Conservation (phyloP, 129 eudicot genomes). For the Ambrosia trifida region DNA sequence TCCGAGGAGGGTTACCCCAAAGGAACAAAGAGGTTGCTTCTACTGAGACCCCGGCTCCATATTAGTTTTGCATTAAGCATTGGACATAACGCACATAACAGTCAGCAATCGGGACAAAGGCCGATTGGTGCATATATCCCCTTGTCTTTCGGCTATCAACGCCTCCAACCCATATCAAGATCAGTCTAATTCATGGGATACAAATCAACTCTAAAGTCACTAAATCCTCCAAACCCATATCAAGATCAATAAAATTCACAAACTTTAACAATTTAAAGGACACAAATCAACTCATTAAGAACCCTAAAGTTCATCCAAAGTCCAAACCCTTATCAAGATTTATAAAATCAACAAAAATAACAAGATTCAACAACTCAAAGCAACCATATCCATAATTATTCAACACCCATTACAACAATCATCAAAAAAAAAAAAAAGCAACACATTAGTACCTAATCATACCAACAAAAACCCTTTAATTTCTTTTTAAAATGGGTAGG, state of each 20-base stretch:
- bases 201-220: neutral
- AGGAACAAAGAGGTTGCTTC: too few species aligned
- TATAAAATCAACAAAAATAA: neutral
- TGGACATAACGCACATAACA: too few species aligned
- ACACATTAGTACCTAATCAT: slow-evolving; percentile 22
- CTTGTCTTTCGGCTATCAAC: too few species aligned
- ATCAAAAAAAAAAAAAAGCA: slow-evolving; percentile 7
- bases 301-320: neutral
- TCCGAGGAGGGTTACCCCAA: too few species aligned
- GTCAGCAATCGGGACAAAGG: too few species aligned
- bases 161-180: slow-evolving; percentile 17
- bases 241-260: neutral
- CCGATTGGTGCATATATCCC: too few species aligned
- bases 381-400: slow-evolving; percentile 12
- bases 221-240: slow-evolving; percentile 12
- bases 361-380: neutral
- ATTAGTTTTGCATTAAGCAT: too few species aligned
- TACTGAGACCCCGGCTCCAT: too few species aligned
- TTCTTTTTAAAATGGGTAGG: slow-evolving; percentile 18
- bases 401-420: slow-evolving; percentile 4
- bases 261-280: too few species aligned
- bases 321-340: neutral
- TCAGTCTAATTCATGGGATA: neutral
- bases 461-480: slow-evolving; percentile 10
- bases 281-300: neutral